Percentiles rank a stretch among this genome's conserved stretches.
Evolutionary conservation across 345 rosid species (phyloP).

Genomic region (Linum lewisii): DNA sequence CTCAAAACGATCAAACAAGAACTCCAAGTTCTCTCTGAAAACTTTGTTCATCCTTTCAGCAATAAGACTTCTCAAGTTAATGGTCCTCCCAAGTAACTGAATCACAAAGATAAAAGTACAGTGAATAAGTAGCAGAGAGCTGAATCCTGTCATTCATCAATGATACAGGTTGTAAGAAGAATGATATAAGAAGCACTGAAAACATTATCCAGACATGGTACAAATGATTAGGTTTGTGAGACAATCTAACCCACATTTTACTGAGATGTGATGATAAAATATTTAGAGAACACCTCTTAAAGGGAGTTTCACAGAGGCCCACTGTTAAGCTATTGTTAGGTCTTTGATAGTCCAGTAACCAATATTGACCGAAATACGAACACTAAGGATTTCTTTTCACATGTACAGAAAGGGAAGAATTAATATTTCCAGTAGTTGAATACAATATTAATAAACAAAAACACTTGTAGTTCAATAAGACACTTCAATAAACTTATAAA

Average conservation of each 20-base stretch:
- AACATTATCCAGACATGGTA: not conserved
- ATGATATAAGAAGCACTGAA: not conserved
- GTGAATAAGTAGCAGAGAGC: not conserved
- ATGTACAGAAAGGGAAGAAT: not conserved
- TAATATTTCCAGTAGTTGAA: not conserved
- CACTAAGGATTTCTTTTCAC: not conserved
- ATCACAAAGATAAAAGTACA: slow-evolving; percentile 11
- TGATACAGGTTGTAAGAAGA: not conserved
- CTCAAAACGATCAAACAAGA: slow-evolving; percentile 91
- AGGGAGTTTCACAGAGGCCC: no score
- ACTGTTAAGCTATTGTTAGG: not conserved
- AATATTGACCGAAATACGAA: no score
- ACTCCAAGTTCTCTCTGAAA: slow-evolving; percentile 94
- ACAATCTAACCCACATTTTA: not conserved
- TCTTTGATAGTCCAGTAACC: not conserved
- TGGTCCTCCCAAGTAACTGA: slow-evolving; percentile 90
- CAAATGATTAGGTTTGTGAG: not conserved
- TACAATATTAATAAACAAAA: not conserved
- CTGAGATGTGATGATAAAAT: not conserved
- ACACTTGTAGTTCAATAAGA: not conserved
- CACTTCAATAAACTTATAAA: not conserved
- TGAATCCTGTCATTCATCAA: not conserved
- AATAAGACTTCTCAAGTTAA: slow-evolving; percentile 82
- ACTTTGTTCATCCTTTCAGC: slow-evolving; percentile 82
- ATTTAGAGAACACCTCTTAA: no score